Evolutionary conservation across 495 filamentous ascomycete genomes (phyloP).

Genomic region (Xeromyces bisporus): DNA sequence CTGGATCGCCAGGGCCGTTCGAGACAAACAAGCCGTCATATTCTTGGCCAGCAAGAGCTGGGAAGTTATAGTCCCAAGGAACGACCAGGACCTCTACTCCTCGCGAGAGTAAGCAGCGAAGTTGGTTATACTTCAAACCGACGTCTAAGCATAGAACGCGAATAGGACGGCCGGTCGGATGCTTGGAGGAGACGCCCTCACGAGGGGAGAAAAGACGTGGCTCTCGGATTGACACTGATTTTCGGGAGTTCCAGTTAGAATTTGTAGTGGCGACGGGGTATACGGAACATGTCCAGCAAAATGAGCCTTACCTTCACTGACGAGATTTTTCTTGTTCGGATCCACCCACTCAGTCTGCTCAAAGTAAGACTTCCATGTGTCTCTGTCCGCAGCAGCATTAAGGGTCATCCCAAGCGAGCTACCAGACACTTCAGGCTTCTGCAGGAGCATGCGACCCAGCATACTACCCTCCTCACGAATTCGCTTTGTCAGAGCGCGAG

Average conservation of each 20-base stretch:
- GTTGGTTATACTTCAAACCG: slow-evolving; percentile 93
- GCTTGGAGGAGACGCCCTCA: slow-evolving; percentile 47
- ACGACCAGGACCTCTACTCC: slow-evolving; percentile 92
- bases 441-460: slow-evolving; percentile 74
- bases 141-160: slow-evolving; percentile 89
- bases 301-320: slow-evolving; percentile 84
- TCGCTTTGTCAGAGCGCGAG: slow-evolving; percentile 78
- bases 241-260: not conserved
- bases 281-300: too few relatives aligned
- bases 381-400: slow-evolving; percentile 17
- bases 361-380: slow-evolving; percentile 49
- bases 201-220: slow-evolving; percentile 67
- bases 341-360: slow-evolving; percentile 75
- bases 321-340: slow-evolving; percentile 82
- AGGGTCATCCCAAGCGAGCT: slow-evolving; percentile 12
- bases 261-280: too few relatives aligned
- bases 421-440: slow-evolving; percentile 38
- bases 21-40: slow-evolving; percentile 96
- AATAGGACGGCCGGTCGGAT: slow-evolving; percentile 70
- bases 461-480: slow-evolving; percentile 91
- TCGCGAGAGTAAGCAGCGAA: slow-evolving; percentile 74
- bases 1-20: slow-evolving; percentile 91
- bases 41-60: slow-evolving; percentile 49
- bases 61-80: slow-evolving; percentile 90
- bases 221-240: slow-evolving; percentile 68